Percentiles rank a stretch among this genome's conserved stretches.
These are phyloP conservation scores for Sarocladiaceae sp. DNA, from an alignment of 2,329 filamentous ascomycete species.

Conservation along the genomic window DNA sequence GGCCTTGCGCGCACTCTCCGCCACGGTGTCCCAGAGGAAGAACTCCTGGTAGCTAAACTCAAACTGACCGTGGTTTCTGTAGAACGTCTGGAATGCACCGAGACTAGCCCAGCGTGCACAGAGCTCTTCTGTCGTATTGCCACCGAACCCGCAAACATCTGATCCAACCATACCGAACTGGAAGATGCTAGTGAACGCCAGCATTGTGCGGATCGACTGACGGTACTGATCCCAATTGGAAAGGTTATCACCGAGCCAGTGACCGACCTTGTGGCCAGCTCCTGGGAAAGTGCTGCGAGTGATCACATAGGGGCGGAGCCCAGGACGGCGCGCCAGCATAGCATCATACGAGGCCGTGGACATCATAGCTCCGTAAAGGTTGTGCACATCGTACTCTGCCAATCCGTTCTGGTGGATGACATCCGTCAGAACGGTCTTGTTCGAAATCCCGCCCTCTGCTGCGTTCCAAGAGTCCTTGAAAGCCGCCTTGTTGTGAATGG, in stretches of 20 bases:
- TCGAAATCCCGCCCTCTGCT: conserved; percentile 54
- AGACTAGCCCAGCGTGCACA: conserved; percentile 65
- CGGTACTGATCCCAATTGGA: conserved; percentile 69
- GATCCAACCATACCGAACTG: conserved; percentile 64
- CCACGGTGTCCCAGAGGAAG: conserved; percentile 60
- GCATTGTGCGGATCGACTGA: conserved; percentile 69
- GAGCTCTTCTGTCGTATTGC: conserved; percentile 54
- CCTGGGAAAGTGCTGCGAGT: conserved; percentile 76
- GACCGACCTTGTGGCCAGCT: conserved; percentile 67
- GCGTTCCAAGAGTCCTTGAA: conserved; percentile 22
- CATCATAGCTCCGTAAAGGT: conserved; percentile 69
- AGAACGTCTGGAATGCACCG: conserved; percentile 66
- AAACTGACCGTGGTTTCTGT: conserved; percentile 58
- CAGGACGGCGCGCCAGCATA: conserved; percentile 56
- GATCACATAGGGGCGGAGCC: conserved; percentile 76
- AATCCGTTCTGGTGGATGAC: conserved; percentile 69
- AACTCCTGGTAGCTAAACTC: conserved; percentile 52
- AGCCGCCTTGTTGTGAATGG: conserved; percentile 66
- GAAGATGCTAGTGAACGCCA: conserved; percentile 64
- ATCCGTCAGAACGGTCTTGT: conserved; percentile 67
- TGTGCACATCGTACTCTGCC: conserved; percentile 78
- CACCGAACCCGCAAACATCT: conserved; percentile 72
- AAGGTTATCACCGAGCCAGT: conserved; percentile 76
- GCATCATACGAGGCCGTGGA: conserved; percentile 71
- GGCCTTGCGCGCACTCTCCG: conserved; percentile 58